Evolutionary conservation across 441 rosid genomes (phyloP).

Genomic region (Metrosideros polymorpha): DNA sequence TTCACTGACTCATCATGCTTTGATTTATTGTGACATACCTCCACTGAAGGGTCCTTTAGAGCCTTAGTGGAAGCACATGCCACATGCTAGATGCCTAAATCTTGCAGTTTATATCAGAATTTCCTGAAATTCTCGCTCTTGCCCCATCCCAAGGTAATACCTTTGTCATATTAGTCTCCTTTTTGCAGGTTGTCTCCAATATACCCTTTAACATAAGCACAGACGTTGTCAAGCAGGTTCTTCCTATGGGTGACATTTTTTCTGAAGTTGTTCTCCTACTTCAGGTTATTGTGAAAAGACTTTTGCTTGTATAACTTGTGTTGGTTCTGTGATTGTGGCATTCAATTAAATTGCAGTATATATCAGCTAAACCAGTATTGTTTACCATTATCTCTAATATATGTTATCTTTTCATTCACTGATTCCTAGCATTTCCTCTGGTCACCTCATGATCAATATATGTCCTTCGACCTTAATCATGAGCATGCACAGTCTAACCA

Average conservation of each 20-base stretch:
- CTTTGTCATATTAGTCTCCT: background rate
- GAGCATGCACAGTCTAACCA: background rate
- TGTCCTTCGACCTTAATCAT: background rate
- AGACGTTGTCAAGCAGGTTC: constrained; percentile 69
- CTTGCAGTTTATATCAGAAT: background rate
- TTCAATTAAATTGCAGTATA: background rate
- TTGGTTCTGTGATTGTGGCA: background rate
- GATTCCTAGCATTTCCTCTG: background rate
- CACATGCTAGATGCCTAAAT: background rate
- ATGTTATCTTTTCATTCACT: background rate
- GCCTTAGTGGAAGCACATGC: background rate
- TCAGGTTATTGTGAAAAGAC: constrained; percentile 39
- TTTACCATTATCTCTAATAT: background rate
- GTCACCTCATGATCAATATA: background rate
- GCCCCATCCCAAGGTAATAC: background rate
- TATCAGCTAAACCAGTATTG: background rate
- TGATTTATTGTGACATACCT: background rate
- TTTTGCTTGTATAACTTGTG: background rate
- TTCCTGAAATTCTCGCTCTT: background rate
- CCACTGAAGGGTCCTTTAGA: background rate
- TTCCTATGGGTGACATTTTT: constrained; percentile 91
- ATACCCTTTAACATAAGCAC: constrained; percentile 84
- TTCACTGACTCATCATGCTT: background rate
- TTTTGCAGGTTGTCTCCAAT: constrained; percentile 70
- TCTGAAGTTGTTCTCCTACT: constrained; percentile 86